phyloP scores from a whole-genome alignment of 139 green algal genomes.

The Picocystis salinarum region DNA sequence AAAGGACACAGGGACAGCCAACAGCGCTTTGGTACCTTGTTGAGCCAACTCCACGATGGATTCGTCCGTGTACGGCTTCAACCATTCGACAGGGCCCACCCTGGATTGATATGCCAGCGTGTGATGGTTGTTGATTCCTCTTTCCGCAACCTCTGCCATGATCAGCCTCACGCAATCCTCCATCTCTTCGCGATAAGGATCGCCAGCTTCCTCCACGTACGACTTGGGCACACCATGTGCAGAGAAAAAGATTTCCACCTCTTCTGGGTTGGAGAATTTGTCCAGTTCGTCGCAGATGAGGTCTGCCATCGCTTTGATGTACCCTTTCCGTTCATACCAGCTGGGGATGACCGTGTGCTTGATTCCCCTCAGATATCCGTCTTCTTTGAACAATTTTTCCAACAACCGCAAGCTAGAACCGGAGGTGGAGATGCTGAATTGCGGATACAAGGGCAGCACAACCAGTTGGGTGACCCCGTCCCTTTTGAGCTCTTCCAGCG shows the following conservation, averaged over 20 bases:
- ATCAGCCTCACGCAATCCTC: slow-evolving; percentile 94
- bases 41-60: slow-evolving; percentile 66
- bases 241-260: slow-evolving; percentile 76
- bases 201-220: slow-evolving; percentile 84
- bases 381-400: slow-evolving; percentile 47
- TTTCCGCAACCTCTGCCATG: slow-evolving; percentile 51
- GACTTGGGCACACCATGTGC: slow-evolving; percentile 90
- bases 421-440: slow-evolving; percentile 88
- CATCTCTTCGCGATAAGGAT: slow-evolving; percentile 98
- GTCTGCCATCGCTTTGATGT: slow-evolving; percentile 80
- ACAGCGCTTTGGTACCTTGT: slow-evolving; percentile 44
- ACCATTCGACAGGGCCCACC: slow-evolving; percentile 88
- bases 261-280: slow-evolving; percentile 23
- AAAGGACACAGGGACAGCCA: slow-evolving; percentile 93
- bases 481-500: slow-evolving; percentile 66
- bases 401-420: slow-evolving; percentile 80
- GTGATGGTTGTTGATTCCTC: slow-evolving; percentile 61
- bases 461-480: slow-evolving; percentile 68
- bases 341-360: slow-evolving; percentile 59
- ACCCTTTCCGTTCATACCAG: slow-evolving; percentile 75
- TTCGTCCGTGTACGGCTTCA: slow-evolving; percentile 95
- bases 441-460: slow-evolving; percentile 86
- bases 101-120: slow-evolving; percentile 92
- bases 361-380: slow-evolving; percentile 20
- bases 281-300: slow-evolving; percentile 64